Evolutionary conservation across 2,329 filamentous ascomycete genomes (phyloP).

Genomic region (Aspergillus persii): DNA sequence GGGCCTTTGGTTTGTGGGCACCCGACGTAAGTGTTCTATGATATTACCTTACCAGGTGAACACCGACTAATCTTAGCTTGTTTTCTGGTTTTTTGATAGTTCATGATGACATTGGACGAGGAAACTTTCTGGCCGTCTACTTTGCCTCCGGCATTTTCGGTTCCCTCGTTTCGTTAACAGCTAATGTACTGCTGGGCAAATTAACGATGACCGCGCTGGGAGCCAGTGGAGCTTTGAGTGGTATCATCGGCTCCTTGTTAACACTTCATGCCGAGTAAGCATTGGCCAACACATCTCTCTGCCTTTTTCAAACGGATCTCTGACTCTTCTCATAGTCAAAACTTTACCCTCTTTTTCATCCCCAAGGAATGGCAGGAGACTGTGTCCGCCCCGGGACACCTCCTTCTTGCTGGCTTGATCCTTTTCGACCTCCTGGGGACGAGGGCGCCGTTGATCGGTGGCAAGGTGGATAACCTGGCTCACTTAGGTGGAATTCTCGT

Average conservation of each 20-base stretch:
- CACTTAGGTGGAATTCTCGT: slow-evolving; percentile 44
- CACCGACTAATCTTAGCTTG: not conserved
- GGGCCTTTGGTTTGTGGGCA: slow-evolving; percentile 55
- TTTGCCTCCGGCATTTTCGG: slow-evolving; percentile 48
- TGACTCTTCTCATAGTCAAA: slow-evolving; percentile 30
- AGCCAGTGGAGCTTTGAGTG: slow-evolving; percentile 51
- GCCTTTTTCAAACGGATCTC: not conserved
- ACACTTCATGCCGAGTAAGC: slow-evolving; percentile 47
- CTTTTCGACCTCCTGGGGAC: slow-evolving; percentile 37
- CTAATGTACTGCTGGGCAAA: slow-evolving; percentile 43
- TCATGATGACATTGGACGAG: slow-evolving; percentile 56
- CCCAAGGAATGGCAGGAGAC: slow-evolving; percentile 39
- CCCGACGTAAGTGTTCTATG: slow-evolving; percentile 38
- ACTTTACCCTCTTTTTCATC: slow-evolving; percentile 42
- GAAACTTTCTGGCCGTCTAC: slow-evolving; percentile 55
- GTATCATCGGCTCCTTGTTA: slow-evolving; percentile 51
- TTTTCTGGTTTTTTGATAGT: slow-evolving; percentile 29
- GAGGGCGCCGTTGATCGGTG: slow-evolving; percentile 28
- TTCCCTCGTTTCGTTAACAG: slow-evolving; percentile 46
- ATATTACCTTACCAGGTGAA: slow-evolving; percentile 8
- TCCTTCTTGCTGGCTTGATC: slow-evolving; percentile 37
- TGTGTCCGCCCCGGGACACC: slow-evolving; percentile 42
- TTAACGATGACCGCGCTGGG: slow-evolving; percentile 50
- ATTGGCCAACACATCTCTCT: not conserved
- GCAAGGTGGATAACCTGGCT: slow-evolving; percentile 37